Conservation (phyloP, 441 rosid genomes). For the Biscutella laevigata region DNA sequence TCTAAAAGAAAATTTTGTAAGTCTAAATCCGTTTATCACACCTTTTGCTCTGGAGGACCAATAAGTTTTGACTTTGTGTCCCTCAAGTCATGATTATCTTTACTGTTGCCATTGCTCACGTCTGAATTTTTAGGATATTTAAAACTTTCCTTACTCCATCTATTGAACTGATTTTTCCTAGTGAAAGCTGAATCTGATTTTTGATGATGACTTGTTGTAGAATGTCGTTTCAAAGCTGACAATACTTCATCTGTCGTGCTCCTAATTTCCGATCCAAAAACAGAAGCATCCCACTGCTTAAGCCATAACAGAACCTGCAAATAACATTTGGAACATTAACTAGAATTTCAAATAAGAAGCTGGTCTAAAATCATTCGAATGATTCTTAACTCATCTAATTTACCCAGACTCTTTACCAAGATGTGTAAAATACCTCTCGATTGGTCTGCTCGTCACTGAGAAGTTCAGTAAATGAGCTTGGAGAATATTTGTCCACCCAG, state of each 20-base stretch:
- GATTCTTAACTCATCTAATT: not conserved
- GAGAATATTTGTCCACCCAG: constrained; percentile 97
- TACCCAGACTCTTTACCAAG: not conserved
- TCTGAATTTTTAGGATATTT: constrained; percentile 33
- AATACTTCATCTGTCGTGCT: constrained; percentile 84
- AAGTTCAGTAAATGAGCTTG: constrained; percentile 90
- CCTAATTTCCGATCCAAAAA: constrained; percentile 94
- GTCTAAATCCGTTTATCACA: constrained; percentile 18
- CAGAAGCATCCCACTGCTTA: constrained; percentile 98
- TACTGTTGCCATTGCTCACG: constrained; percentile 28
- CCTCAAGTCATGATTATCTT: constrained; percentile 38
- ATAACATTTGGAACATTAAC: constrained; percentile 12
- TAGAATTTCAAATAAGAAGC: constrained; percentile 13
- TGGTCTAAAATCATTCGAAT: constrained; percentile 6
- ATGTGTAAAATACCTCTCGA: constrained; percentile 59
- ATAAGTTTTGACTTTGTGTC: constrained; percentile 51
- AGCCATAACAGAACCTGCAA: constrained; percentile 89
- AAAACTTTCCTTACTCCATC: constrained; percentile 42
- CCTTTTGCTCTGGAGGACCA: constrained; percentile 90
- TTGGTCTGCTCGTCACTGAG: constrained; percentile 97
- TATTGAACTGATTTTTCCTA: constrained; percentile 42
- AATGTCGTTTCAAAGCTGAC: constrained; percentile 83
- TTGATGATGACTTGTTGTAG: constrained; percentile 51
- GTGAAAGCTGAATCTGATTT: constrained; percentile 41
- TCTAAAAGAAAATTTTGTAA: not conserved